A percentile compares a stretch with the other conserved stretches of the same genome.
These are phyloP conservation scores for Trichoderma pleuroti DNA, from an alignment of 2,329 filamentous ascomycete species.

Conservation along the genomic window DNA sequence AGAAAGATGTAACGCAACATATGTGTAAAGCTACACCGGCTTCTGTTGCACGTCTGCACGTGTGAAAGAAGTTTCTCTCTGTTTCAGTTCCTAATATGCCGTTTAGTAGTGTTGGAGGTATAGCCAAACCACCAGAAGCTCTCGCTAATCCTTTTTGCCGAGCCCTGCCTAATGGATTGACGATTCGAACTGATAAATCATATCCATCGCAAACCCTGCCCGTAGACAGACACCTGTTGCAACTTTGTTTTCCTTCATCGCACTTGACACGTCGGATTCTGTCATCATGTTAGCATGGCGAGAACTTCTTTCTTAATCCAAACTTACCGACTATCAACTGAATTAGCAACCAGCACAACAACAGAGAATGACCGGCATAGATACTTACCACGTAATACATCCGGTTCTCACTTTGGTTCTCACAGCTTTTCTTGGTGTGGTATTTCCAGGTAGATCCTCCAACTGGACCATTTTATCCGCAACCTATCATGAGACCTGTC, in stretches of 20 bases:
- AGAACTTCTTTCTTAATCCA: neutral
- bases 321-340: neutral
- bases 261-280: neutral
- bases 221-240: neutral
- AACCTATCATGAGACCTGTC: neutral
- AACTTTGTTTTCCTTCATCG: neutral
- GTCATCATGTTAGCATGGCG: neutral
- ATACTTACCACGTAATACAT: neutral
- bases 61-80: neutral
- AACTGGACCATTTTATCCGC: neutral
- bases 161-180: neutral
- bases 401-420: neutral
- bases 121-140: neutral
- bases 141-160: neutral
- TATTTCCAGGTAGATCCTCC: neutral
- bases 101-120: neutral
- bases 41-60: neutral
- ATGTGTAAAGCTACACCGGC: neutral
- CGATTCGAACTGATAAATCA: neutral
- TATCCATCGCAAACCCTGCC: neutral
- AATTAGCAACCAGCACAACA: neutral
- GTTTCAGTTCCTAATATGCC: neutral
- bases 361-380: neutral
- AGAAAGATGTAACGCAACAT: neutral
- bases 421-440: neutral